phyloP scores from a whole-genome alignment of 2,329 filamentous ascomycete species.

The Aspergillus japonicus region DNA sequence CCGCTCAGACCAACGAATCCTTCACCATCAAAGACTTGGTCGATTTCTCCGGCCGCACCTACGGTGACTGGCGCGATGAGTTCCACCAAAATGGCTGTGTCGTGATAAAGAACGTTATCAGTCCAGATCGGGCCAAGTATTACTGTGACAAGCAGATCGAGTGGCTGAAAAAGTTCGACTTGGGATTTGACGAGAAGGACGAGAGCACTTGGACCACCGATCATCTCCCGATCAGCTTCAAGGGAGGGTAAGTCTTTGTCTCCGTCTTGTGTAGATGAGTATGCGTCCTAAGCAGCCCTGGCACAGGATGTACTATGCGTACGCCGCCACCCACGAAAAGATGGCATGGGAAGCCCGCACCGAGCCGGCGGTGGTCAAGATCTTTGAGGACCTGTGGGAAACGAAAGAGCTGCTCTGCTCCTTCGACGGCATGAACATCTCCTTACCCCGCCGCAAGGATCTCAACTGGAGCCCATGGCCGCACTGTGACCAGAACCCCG shows the following conservation, averaged over 20 bases:
- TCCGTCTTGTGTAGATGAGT: no score
- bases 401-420: conserved; percentile 25
- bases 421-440: conserved; percentile 41
- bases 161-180: conserved; percentile 42
- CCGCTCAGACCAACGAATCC: conserved; percentile 10
- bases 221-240: conserved; percentile 39
- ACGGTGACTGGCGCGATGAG: conserved; percentile 45
- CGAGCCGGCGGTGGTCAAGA: conserved; percentile 41
- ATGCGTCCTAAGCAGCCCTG: no score
- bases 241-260: not conserved
- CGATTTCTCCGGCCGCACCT: conserved; percentile 13
- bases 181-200: conserved; percentile 39
- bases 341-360: conserved; percentile 43
- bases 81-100: conserved; percentile 44
- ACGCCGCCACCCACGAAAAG: conserved; percentile 42
- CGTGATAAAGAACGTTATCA: conserved; percentile 30
- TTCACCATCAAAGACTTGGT: conserved; percentile 13
- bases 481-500: conserved; percentile 13
- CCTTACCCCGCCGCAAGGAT: conserved; percentile 38
- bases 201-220: conserved; percentile 42
- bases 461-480: conserved; percentile 11
- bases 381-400: conserved; percentile 44
- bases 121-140: conserved; percentile 17
- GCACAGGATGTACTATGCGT: conserved; percentile 38
- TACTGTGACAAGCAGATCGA: conserved; percentile 24